Evolutionary conservation across 2,329 filamentous ascomycete species (phyloP).

Genomic region (Pyrenophora seminiperda): DNA sequence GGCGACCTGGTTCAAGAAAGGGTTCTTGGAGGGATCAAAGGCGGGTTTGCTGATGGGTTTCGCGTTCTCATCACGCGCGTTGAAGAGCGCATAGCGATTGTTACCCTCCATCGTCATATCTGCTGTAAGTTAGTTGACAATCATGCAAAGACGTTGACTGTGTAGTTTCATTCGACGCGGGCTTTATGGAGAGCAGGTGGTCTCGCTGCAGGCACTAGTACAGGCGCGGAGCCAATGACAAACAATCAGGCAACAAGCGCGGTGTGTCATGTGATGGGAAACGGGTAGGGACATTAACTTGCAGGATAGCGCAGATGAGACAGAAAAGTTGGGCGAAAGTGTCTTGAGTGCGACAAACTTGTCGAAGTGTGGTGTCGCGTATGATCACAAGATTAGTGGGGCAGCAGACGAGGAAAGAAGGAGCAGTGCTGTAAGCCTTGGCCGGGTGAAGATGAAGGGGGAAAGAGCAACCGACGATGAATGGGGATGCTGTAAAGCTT

Average conservation of each 20-base stretch:
- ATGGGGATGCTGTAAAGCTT: too few species aligned
- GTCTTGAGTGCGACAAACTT: background rate
- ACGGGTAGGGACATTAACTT: constrained; percentile 2
- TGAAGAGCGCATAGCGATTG: constrained; percentile 37
- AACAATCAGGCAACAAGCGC: constrained; percentile 13
- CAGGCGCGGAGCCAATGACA: background rate
- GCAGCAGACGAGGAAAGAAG: background rate
- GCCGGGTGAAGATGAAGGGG: too few species aligned
- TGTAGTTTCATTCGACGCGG: background rate
- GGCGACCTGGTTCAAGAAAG: constrained; percentile 31
- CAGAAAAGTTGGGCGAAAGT: background rate
- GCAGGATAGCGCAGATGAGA: background rate
- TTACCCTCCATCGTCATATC: constrained; percentile 22
- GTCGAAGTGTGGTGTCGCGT: too few species aligned
- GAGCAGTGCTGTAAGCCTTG: too few species aligned
- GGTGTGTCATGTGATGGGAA: constrained; percentile 6
- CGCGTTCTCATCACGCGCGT: constrained; percentile 16
- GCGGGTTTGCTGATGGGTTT: constrained; percentile 1
- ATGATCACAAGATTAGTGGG: too few species aligned
- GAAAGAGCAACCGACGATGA: too few species aligned
- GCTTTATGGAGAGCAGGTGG: background rate
- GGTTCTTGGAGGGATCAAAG: constrained; percentile 16
- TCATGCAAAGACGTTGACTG: background rate
- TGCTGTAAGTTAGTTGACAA: background rate
- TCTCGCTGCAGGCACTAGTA: constrained; percentile 1